Conservation (phyloP, 2,329 filamentous ascomycete genomes). For the Fusarium phyllophilum region DNA sequence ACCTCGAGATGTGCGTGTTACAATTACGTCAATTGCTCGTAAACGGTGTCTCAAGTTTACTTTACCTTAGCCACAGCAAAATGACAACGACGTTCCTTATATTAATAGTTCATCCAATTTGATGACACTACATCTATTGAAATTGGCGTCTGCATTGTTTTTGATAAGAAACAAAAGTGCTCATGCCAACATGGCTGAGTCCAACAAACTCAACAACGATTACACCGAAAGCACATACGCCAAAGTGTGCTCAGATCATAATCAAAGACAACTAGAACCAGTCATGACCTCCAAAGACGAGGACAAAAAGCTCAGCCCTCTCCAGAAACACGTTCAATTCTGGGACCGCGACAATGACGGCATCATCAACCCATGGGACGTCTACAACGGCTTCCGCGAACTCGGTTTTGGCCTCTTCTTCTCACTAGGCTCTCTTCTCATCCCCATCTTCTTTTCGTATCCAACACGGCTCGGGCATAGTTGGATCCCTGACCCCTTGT, state of each 20-base stretch:
- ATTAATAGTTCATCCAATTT: neutral
- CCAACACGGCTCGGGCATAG: slow-evolving; percentile 50
- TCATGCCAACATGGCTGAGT: neutral
- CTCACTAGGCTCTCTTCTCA: slow-evolving; percentile 53
- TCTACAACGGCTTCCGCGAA: slow-evolving; percentile 53
- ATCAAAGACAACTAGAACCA: too few relatives aligned
- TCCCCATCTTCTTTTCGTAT: slow-evolving; percentile 58
- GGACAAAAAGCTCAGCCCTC: neutral
- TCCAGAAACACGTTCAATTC: slow-evolving; percentile 55
- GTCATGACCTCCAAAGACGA: neutral
- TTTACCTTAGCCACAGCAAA: neutral
- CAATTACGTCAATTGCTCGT: slow-evolving; percentile 28
- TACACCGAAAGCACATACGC: neutral
- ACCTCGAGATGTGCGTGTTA: neutral
- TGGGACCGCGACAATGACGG: slow-evolving; percentile 55
- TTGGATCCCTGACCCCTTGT: slow-evolving; percentile 52
- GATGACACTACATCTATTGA: neutral
- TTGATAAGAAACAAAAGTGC: neutral
- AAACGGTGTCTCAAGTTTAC: neutral
- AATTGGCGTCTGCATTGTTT: neutral
- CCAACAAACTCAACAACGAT: neutral
- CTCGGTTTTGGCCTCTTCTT: slow-evolving; percentile 54
- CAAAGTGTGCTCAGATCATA: neutral
- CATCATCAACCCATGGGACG: slow-evolving; percentile 52
- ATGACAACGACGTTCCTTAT: neutral